Base-by-base conservation (phyloP, 176 grass and related monocot genomes). In the Hordeum marinum region DNA sequence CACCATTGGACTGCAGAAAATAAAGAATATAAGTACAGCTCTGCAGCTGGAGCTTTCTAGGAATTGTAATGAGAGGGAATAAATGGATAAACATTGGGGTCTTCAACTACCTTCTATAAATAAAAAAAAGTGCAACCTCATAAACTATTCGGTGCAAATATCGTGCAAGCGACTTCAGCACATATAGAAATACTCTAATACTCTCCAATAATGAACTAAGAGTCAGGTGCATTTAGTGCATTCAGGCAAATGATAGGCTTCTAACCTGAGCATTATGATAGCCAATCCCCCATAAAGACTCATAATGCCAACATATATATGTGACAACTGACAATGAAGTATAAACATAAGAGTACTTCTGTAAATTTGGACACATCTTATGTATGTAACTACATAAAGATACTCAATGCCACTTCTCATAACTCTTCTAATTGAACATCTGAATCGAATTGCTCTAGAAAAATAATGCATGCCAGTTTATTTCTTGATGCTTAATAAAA, bases 1-100 rank as follows among this genome's bases (percentile, higher is more conserved):
- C 80, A 88, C 84, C 23, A 94, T 90, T 63, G 82, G 68, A 83
- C 85, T 96, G 86, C 84, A 80, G 35, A 15, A 80, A 78, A 21
- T 46, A 82, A 72, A 83, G 35, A 74, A 72, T 76, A 80, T 80
- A 61, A 84, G 75, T 87, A 90, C 39, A 78, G 10, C 9, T 86
- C 57, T n/a, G 34, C 35, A 78, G 55, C 63, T 41, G 71, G 31
- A 77, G 41, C 27, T 64, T 34, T 67, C 39, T 59, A 68, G 27
- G 26, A 81, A 81, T 81, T 81, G 9, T 46, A 75, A 59, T 68
- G 62, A 40, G 41, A 79, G 6, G n/a, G 76, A 81, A 81, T 59
- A 67, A 13, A 62, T 50, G 8, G 23, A 83, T 48, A 78, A 60
- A 71, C 25, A 11, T 40, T 14, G 36, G 12, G 64, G 35, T 13